Conservation (phyloP, 2,329 filamentous ascomycete species). For the Sordariomycetes sp. region DNA sequence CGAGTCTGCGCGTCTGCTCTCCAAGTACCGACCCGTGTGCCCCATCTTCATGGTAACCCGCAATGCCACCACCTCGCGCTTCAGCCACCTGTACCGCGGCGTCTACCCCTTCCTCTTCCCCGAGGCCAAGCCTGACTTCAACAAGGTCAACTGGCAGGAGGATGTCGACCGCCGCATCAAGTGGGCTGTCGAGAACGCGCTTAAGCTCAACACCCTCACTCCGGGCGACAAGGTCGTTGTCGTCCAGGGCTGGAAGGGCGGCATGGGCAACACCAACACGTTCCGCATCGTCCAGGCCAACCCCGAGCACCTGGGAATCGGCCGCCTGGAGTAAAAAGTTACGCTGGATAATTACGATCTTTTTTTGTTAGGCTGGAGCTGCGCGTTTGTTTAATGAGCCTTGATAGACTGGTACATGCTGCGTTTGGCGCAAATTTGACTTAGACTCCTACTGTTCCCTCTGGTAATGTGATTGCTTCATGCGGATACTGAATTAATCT, state of each 20-base stretch:
- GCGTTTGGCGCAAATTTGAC: no score
- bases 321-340: constrained; percentile 20
- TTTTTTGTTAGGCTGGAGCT: background rate
- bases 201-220: constrained; percentile 69
- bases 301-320: constrained; percentile 48
- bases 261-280: constrained; percentile 88
- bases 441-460: no score
- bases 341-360: background rate
- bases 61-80: constrained; percentile 74
- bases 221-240: constrained; percentile 70
- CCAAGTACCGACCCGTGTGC: constrained; percentile 98
- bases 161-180: constrained; percentile 96
- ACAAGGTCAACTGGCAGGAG: constrained; percentile 91
- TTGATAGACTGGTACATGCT: constrained; percentile 1
- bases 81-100: constrained; percentile 91
- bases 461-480: no score
- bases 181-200: constrained; percentile 86
- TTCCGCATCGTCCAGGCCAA: constrained; percentile 55
- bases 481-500: no score
- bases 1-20: constrained; percentile 86
- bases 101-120: constrained; percentile 97
- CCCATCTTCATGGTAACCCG: constrained; percentile 99
- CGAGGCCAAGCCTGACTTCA: constrained; percentile 91
- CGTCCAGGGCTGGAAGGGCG: constrained; percentile 85
- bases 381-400: background rate